Evolutionary conservation across 331 rosid genomes (phyloP), one percentile per base, ranked within the genome.

Genomic region (Malus hybrid): DNA sequence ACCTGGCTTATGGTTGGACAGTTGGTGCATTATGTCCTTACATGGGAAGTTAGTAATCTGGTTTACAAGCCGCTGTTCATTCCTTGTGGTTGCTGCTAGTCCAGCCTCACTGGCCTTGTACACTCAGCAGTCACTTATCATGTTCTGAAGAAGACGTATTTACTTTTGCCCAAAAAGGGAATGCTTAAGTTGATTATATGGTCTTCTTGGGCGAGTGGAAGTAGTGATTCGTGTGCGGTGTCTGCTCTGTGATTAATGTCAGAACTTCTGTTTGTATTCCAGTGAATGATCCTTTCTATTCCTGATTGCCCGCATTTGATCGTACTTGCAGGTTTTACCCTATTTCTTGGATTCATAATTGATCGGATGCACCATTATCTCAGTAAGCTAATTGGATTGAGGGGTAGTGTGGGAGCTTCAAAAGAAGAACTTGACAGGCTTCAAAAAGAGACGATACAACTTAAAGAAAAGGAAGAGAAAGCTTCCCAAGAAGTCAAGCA

Each of bases 321-420:
- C 58, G 70, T 79, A 70, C 84, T 70, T 84, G 74, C 87, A 93
- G 98, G 96, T 80, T 93, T 93, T 83, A 85, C 97, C n/a, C 79
- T 91, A 64, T 91, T 89, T 84, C 97, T 93, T 14, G 97, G 98
- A 68, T 91, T 93, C 83, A 74, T 93, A 66, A 89, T 91, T 13
- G 93, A 93, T 22, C 87, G 93, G 5, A 82, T 87, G 85, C 98
- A 93, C 66, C 90, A 91, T 68, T 86, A 91, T 80, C 88, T 91
- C 36, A 86, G 79, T 75, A 88, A 88, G 75, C 94, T 91, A 69
- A 69, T 80, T 34, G 87, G 77, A 71, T 57, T 91, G 83, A 86
- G 94, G 72, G 81, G 85, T 72, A 88, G 73, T 0, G 74, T 63
- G 20, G 87, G 84, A 80, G 84, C 87, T 60, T 85, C 91, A 33